These are phyloP conservation scores for Candida namnaoensis DNA, from an alignment of 805 yeast genomes.

Conservation along the genomic window DNA sequence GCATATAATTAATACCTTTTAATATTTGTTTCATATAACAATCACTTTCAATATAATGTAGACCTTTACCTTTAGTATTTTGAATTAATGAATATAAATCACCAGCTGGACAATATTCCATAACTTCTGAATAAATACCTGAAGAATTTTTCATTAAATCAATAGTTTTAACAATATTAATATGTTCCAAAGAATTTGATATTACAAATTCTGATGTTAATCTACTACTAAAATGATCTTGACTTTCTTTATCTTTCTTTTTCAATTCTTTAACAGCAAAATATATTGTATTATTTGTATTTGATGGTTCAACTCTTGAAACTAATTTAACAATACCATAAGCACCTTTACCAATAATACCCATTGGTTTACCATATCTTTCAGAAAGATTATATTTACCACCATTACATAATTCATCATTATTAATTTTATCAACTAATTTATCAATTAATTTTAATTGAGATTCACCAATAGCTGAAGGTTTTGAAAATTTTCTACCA, in stretches of 20 bases:
- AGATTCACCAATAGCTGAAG: slow-evolving; percentile 39
- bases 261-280: slow-evolving; percentile 94
- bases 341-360: slow-evolving; percentile 86
- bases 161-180: slow-evolving; percentile 67
- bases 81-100: slow-evolving; percentile 58
- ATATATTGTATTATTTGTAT: slow-evolving; percentile 69
- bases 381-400: slow-evolving; percentile 24
- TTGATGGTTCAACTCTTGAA: slow-evolving; percentile 77
- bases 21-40: slow-evolving; percentile 84
- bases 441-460: slow-evolving; percentile 40
- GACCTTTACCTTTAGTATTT: slow-evolving; percentile 38
- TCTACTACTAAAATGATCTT: slow-evolving; percentile 89
- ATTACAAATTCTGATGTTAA: slow-evolving; percentile 89
- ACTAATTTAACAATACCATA: slow-evolving; percentile 96
- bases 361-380: slow-evolving; percentile 43
- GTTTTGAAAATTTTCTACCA: slow-evolving; percentile 2
- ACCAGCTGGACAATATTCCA: slow-evolving; percentile 94
- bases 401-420: slow-evolving; percentile 15
- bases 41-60: slow-evolving; percentile 67
- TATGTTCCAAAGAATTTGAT: slow-evolving; percentile 66
- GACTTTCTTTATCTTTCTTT: slow-evolving; percentile 92
- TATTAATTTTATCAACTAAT: slow-evolving; percentile 37
- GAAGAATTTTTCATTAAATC: slow-evolving; percentile 72
- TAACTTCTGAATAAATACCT: slow-evolving; percentile 75
- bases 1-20: slow-evolving; percentile 79